Percentiles rank a stretch among this genome's conserved stretches.
These are phyloP conservation scores for sorghum (Sorghum bicolor) DNA, from an alignment of 176 grass and related monocot species.

Conservation along the genomic window DNA sequence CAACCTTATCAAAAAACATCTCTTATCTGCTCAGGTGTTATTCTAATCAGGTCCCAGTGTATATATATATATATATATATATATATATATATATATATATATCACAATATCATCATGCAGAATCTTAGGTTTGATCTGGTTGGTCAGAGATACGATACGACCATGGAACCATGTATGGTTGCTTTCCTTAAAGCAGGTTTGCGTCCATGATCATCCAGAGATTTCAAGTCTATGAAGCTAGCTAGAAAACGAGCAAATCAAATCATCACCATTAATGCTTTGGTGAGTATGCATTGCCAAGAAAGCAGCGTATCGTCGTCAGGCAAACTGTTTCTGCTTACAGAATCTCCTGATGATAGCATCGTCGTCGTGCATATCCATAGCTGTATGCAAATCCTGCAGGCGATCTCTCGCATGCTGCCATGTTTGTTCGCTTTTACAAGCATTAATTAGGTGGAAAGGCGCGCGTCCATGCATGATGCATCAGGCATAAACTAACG, in stretches of 20 bases:
- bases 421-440: conserved; percentile 14
- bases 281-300: not conserved
- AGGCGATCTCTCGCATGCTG: conserved; percentile 33
- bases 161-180: not conserved
- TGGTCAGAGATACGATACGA: conserved; percentile 31
- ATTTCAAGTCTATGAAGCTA: conserved; percentile 16
- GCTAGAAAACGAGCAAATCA: not conserved
- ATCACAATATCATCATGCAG: conserved; percentile 20
- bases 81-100: too few relatives aligned
- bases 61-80: too few relatives aligned
- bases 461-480: not conserved
- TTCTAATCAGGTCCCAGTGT: conserved; percentile 22
- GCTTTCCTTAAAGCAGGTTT: conserved; percentile 21
- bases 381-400: conserved; percentile 27
- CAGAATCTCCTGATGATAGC: not conserved
- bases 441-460: conserved; percentile 39
- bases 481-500: conserved; percentile 30
- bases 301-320: conserved; percentile 21
- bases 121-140: conserved; percentile 25
- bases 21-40: conserved; percentile 32
- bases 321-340: conserved; percentile 1
- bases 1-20: conserved; percentile 10
- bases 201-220: not conserved
- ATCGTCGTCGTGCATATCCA: not conserved
- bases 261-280: not conserved